Evolutionary conservation across 1,284 basidiomycete species (phyloP), one percentile per base, ranked within the genome.

Genomic region (Veloporphyrellus conicus): DNA sequence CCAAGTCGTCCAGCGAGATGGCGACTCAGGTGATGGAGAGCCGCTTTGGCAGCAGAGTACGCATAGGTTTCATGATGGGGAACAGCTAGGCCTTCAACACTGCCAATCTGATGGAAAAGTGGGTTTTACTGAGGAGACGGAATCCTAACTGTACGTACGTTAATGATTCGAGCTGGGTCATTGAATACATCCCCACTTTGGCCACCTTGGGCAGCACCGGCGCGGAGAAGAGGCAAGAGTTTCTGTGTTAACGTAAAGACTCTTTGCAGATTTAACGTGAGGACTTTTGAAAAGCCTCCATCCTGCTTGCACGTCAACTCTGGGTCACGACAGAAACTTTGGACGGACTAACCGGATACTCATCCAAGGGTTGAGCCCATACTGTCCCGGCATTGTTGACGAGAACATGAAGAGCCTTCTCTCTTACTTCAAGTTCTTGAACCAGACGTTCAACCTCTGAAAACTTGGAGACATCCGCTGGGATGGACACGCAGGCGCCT

Each of bases 201-300:
- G 3, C 75, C 76, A 20, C 73, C 71, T 32, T 70, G 67, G 49
- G 71, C 68, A 1, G 75, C 77, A 11, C 74, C 80, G 12, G 71
- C 71, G 6, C 77, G 75, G 14, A 86, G 71, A 19, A 87, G 64
- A 3, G 84, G 84, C 1, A 84, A 65, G 16, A 82, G 70, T 57
- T 79, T 79, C 62, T 87, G 85, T 6, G 81, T 84, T 31, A 87
- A 62, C 0, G 78, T 84, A 61, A 87, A 87, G 3, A 85, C 82
- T 3, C 83, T 73, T 58, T 85, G 82, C 20, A 86, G 62, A 62
- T 87, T 86, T 45, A 87, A 68, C 9, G 75, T 83, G 41, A 87
- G 61, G 41, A 87, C 68, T 61, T 82, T 81, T n/a, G 72, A 71
- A 54, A 76, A 79, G 5, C 75, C 77, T 1, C 67, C 63, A 50